A percentile compares a stretch with the other conserved stretches of the same genome.
phyloP scores from a whole-genome alignment of 371 early-diverging fungal species.

The Mucor irregularis region DNA sequence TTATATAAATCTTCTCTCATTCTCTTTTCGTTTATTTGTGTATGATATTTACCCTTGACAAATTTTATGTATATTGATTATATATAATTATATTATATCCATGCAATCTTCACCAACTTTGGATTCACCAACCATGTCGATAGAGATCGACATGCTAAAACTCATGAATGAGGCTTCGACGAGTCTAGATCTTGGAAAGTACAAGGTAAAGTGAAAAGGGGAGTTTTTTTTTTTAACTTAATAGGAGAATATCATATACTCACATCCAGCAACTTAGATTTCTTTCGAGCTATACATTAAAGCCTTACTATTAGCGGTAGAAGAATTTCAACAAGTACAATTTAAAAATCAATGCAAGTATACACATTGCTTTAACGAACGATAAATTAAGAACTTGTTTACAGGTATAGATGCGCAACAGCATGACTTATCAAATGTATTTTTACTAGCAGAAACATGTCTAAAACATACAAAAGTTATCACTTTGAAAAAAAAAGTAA shows the following conservation, averaged over 20 bases:
- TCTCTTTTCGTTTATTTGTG: not conserved
- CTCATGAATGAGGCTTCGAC: conserved; percentile 20
- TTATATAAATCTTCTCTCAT: not conserved
- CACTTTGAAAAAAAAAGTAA: conserved; percentile 6
- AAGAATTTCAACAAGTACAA: conserved; percentile 39
- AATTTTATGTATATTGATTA: not conserved
- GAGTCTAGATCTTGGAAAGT: conserved; percentile 10
- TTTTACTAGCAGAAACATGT: conserved; percentile 36
- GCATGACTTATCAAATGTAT: conserved; percentile 23
- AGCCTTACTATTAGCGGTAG: conserved; percentile 25
- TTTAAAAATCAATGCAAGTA: conserved; percentile 43
- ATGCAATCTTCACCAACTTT: too few species aligned
- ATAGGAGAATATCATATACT: not conserved
- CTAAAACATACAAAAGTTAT: conserved; percentile 31
- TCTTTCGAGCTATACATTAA: conserved; percentile 43
- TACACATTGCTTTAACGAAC: not conserved
- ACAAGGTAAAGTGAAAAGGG: not conserved
- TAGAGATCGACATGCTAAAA: conserved; percentile 18
- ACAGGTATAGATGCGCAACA: conserved; percentile 2
- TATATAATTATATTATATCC: too few species aligned
- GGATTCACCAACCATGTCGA: too few species aligned
- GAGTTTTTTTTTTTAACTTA: not conserved
- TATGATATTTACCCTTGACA: not conserved
- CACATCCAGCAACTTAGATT: conserved; percentile 7
- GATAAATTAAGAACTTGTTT: not conserved